Evolutionary conservation across 2,329 filamentous ascomycete species (phyloP), one percentile per base, ranked within the genome.

Genomic region (Apiospora hydei): DNA sequence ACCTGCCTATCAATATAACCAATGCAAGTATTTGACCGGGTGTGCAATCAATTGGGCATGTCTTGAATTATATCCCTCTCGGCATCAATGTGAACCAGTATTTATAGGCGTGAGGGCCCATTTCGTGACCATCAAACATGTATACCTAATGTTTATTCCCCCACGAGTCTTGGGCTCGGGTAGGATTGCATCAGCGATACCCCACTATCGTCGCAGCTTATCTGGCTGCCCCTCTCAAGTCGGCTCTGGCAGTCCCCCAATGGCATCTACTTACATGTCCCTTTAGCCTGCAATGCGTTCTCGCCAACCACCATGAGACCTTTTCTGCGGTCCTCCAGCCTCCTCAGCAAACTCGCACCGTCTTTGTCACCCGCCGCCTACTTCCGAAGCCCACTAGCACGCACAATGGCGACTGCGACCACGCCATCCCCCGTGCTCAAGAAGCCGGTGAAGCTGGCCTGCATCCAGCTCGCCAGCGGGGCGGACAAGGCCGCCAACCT

Each of bases 401-500:
- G 77, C 73, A 70, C 51, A 44, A 76, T 73, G 18, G 80, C 80
- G 77, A 75, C 78, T 1, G 76, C 76, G 70, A 73, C 76, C 70
- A 76, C 79, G 71, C 75, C 79, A 24, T 64, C 34, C 4, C 79
- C 82, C 43, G 81, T 95, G 69, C 89, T 98, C 73, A 92, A 92
- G 83, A 88, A 93, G 82, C 91, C 92, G 51, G 86, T 97, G 79
- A 95, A 93, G 84, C 87, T 97, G 66, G 93, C 94, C 46, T 89
- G 95, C 77, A 87, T 97, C 74, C 95, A 98, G 83, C 89, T 97
- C 46, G 91, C 94, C 72, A 91, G 92, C 74, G 93, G 93, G 74
- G 84, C 92, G 75, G 94, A 98, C 85, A 99, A 99, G 85, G 81
- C 91, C 14, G 88, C 88, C 76, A 99, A 99, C 84, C 94, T 99